phyloP scores from a whole-genome alignment of 257 asterid genomes.

The Verbena officinalis region DNA sequence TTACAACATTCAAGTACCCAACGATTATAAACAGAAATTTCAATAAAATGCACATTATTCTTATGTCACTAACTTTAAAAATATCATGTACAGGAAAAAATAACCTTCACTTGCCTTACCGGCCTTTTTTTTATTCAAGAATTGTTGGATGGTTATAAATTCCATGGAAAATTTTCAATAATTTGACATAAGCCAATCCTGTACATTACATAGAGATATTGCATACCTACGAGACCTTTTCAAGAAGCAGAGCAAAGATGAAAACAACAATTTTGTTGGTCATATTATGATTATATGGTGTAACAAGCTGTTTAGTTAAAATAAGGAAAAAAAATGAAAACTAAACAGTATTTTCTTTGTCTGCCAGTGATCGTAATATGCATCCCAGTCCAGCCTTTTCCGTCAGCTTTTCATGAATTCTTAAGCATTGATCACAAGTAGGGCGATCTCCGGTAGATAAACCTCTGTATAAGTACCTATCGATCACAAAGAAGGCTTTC shows the following conservation, averaged over 20 bases:
- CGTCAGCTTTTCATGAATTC: conserved; percentile 88
- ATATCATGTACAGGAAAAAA: background rate
- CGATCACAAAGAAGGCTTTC: conserved; percentile 23
- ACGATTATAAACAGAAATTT: background rate
- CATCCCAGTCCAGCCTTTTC: conserved; percentile 97
- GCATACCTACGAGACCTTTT: conserved; percentile 3
- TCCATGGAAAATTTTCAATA: conserved; percentile 2
- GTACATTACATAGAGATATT: conserved; percentile 25
- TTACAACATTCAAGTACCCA: background rate
- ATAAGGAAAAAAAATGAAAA: background rate
- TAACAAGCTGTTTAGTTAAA: background rate
- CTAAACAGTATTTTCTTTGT: conserved; percentile 79
- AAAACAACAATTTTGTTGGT: background rate
- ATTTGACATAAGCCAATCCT: background rate
- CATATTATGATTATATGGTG: background rate
- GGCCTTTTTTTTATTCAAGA: background rate
- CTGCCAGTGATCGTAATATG: conserved; percentile 86
- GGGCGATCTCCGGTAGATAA: conserved; percentile 98
- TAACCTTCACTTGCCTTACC: background rate
- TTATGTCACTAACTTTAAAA: background rate
- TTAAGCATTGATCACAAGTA: conserved; percentile 92
- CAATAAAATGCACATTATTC: background rate
- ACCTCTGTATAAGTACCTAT: conserved; percentile 92
- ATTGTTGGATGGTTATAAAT: background rate
- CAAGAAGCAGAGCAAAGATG: background rate